Conservation (phyloP, 331 rosid genomes). For the Saraca asoca region DNA sequence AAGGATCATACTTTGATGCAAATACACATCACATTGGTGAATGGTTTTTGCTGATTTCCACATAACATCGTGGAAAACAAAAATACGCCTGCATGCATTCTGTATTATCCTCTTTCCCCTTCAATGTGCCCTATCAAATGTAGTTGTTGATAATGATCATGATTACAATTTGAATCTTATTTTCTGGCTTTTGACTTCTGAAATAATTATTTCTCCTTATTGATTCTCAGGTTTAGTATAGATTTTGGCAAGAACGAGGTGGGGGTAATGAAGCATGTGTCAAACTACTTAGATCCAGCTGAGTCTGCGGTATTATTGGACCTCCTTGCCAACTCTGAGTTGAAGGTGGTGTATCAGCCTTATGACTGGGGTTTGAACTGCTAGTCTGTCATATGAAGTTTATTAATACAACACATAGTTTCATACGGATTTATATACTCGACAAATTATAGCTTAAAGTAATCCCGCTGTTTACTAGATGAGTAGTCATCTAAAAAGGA, state of each 20-base stretch:
- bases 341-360: conserved; percentile 77
- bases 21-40: neutral
- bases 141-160: neutral
- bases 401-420: conserved; percentile 33
- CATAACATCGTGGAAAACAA: conserved; percentile 3
- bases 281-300: conserved; percentile 74
- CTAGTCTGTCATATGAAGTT: conserved; percentile 32
- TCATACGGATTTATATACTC: conserved; percentile 30
- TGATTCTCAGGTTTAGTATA: conserved; percentile 66
- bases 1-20: conserved; percentile 4
- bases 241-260: conserved; percentile 87
- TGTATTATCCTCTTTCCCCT: neutral
- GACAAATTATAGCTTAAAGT: conserved; percentile 18
- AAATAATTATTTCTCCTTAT: conserved; percentile 15
- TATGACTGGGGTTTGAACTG: conserved; percentile 86
- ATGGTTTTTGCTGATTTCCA: conserved; percentile 1
- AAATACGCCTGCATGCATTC: conserved; percentile 3
- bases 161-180: conserved; percentile 8
- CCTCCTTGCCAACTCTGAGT: conserved; percentile 66
- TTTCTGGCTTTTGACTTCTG: conserved; percentile 9
- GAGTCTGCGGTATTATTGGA: conserved; percentile 68
- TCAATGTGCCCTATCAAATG: neutral
- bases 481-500: no score
- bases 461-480: neutral
- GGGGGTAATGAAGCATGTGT: conserved; percentile 77